A percentile compares a stretch with the other conserved stretches of the same genome.
Conservation (phyloP, 176 grass and related monocot species). For the Cenchrus fungigraminus region DNA sequence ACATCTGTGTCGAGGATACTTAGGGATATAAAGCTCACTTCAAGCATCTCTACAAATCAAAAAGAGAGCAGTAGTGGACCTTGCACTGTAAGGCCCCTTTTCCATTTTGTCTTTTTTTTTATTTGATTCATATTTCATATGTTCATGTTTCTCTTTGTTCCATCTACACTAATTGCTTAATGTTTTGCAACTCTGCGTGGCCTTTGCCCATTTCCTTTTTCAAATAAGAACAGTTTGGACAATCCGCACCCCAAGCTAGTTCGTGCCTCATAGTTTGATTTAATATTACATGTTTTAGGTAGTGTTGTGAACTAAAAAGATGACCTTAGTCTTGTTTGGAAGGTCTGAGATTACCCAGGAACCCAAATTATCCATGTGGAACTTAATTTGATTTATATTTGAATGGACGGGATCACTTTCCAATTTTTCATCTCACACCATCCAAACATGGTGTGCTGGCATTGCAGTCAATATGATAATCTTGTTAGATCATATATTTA, state of each 20-base stretch:
- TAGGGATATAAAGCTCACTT: conserved; percentile 77
- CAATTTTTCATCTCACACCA: neutral
- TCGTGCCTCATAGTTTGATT: neutral
- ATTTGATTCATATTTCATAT: conserved; percentile 39
- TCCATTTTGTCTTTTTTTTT: conserved; percentile 3
- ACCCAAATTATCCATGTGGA: neutral
- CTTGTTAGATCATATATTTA: neutral
- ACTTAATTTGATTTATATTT: neutral
- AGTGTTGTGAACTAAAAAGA: neutral
- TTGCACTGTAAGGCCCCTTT: conserved; percentile 72
- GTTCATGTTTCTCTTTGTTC: conserved; percentile 3
- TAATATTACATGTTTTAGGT: conserved; percentile 22
- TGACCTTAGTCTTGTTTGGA: neutral
- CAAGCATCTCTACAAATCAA: conserved; percentile 71
- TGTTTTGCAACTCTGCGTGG: neutral
- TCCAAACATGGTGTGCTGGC: neutral
- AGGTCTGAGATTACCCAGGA: conserved; percentile 2
- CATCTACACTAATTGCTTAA: neutral
- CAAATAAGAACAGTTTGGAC: neutral
- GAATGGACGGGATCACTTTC: neutral
- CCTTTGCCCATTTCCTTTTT: neutral
- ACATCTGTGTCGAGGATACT: conserved; percentile 74
- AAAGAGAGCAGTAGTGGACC: conserved; percentile 85
- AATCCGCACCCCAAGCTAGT: no score
- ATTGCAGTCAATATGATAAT: conserved; percentile 10